These are phyloP conservation scores for Scheffersomyces titani DNA, from an alignment of 1,139 yeast genomes.

Conservation along the genomic window DNA sequence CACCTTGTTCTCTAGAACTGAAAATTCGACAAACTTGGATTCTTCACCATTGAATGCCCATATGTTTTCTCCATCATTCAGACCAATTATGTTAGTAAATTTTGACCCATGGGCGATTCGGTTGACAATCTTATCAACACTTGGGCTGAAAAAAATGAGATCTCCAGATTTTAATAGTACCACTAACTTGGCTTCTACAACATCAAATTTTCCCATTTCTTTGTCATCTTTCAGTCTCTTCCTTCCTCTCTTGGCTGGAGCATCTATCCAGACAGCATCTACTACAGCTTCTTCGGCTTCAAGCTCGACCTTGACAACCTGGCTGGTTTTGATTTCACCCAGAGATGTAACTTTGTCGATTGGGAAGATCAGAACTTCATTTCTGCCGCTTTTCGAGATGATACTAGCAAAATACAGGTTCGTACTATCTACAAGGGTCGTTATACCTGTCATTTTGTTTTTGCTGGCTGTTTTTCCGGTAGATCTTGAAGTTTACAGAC, in stretches of 20 bases:
- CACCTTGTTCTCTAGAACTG: conserved; percentile 16
- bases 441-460: conserved; percentile 1
- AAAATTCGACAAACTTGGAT: conserved; percentile 15
- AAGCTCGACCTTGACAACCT: conserved; percentile 16
- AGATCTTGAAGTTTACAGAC: background rate
- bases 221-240: conserved; percentile 15
- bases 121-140: conserved; percentile 31
- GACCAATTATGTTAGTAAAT: conserved; percentile 14
- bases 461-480: background rate
- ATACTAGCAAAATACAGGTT: conserved; percentile 30
- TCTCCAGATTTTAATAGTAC: conserved; percentile 40
- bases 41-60: conserved; percentile 20
- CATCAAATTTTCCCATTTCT: conserved; percentile 1
- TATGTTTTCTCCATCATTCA: conserved; percentile 7
- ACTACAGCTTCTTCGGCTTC: conserved; percentile 23
- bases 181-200: conserved; percentile 22
- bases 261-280: conserved; percentile 25
- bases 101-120: conserved; percentile 29
- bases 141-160: conserved; percentile 44
- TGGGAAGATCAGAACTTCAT: conserved; percentile 36
- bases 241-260: conserved; percentile 11
- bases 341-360: conserved; percentile 8
- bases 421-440: conserved; percentile 19
- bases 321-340: background rate
- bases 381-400: conserved; percentile 33